A percentile compares a stretch with the other conserved stretches of the same genome.
Conservation (phyloP, 2,329 filamentous ascomycete species). For the Blastomyces silverae region DNA sequence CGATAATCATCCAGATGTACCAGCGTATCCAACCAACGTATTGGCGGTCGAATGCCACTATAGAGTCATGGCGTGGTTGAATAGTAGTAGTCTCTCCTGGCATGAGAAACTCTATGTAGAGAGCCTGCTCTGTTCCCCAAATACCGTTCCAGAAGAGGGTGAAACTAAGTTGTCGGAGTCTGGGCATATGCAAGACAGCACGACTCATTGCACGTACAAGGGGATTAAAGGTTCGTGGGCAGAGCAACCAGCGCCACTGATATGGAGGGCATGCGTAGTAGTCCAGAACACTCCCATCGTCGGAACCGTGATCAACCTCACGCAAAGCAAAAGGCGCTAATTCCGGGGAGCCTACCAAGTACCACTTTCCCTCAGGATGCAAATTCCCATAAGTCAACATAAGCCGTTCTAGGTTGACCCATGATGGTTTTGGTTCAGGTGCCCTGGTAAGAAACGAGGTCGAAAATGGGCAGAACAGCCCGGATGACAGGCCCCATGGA, state of each 20-base stretch:
- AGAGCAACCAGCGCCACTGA: not conserved
- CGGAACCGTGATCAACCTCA: not conserved
- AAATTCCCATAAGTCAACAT: not conserved
- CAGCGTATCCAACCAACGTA: not conserved
- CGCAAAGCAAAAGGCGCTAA: not conserved
- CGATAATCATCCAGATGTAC: not conserved
- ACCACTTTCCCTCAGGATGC: not conserved
- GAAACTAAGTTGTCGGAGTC: not conserved
- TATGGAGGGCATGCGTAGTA: not conserved
- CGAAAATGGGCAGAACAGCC: not conserved
- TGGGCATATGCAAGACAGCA: not conserved
- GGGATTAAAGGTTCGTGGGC: not conserved
- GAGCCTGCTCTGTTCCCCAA: not conserved
- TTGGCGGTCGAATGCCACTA: not conserved
- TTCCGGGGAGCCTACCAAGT: not conserved
- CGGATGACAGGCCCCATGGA: not conserved
- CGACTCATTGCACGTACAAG: not conserved
- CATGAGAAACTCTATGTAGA: not conserved
- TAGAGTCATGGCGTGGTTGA: not conserved
- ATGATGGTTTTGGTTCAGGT: not conserved
- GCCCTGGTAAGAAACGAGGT: not conserved
- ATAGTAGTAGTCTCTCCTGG: not conserved
- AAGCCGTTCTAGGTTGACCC: not conserved
- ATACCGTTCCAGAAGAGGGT: not conserved
- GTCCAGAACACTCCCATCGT: not conserved